A percentile compares a stretch with the other conserved stretches of the same genome.
These are phyloP conservation scores for Trichoderma polysporum DNA, from an alignment of 2,329 filamentous ascomycete genomes.

Conservation along the genomic window DNA sequence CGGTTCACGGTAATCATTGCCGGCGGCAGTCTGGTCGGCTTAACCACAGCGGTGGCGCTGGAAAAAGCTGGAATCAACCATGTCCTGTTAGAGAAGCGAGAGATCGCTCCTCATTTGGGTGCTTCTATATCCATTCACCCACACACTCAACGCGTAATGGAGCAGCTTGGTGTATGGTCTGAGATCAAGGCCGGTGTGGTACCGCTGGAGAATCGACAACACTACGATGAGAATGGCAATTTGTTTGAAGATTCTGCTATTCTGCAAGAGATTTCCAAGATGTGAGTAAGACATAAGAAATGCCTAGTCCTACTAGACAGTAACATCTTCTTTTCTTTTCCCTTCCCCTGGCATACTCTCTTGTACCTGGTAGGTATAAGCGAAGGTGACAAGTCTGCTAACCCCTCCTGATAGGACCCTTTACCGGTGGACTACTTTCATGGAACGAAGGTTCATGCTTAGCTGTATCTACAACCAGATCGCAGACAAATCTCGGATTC, in stretches of 20 bases:
- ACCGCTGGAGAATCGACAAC: not conserved
- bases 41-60: slow-evolving; percentile 31
- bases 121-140: slow-evolving; percentile 36
- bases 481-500: slow-evolving; percentile 1
- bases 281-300: not conserved
- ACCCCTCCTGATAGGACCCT: slow-evolving; percentile 2
- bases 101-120: slow-evolving; percentile 31
- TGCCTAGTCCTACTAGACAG: not conserved
- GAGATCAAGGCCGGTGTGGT: not conserved
- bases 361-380: not conserved
- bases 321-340: not conserved
- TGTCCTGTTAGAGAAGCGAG: slow-evolving; percentile 32
- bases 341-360: not conserved
- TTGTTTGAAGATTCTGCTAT: slow-evolving; percentile 6
- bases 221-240: slow-evolving; percentile 8
- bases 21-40: slow-evolving; percentile 38
- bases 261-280: slow-evolving; percentile 2
- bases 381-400: not conserved
- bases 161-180: slow-evolving; percentile 32
- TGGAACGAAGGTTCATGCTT: slow-evolving; percentile 12
- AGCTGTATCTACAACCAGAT: slow-evolving; percentile 9
- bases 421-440: slow-evolving; percentile 4
- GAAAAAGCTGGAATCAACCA: slow-evolving; percentile 32
- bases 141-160: slow-evolving; percentile 31
- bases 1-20: slow-evolving; percentile 30